These are phyloP conservation scores for Rhododendron mucronatum DNA, from an alignment of 148 eudicot genomes.

Conservation along the genomic window DNA sequence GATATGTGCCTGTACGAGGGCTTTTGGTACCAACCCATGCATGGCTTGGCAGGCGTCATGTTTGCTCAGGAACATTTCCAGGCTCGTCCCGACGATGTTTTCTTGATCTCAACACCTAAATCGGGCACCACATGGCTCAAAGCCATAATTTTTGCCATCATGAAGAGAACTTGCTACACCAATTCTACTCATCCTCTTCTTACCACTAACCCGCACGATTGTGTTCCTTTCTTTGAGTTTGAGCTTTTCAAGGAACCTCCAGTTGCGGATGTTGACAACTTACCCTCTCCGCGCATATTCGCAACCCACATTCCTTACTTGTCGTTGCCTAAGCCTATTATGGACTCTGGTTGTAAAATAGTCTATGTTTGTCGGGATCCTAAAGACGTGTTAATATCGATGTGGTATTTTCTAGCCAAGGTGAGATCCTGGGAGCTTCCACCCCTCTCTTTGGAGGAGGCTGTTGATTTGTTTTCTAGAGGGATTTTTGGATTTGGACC, in stretches of 20 bases:
- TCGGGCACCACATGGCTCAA: slow-evolving; percentile 22
- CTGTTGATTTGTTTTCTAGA: slow-evolving; percentile 3
- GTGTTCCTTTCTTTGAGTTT: slow-evolving; percentile 10
- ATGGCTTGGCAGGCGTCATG: background rate
- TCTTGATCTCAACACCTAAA: slow-evolving; percentile 1
- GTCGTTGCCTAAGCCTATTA: background rate
- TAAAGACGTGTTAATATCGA: slow-evolving; percentile 12
- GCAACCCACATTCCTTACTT: slow-evolving; percentile 16
- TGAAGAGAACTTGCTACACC: background rate
- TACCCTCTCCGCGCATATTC: slow-evolving; percentile 7
- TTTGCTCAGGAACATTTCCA: slow-evolving; percentile 7
- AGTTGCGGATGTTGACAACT: background rate
- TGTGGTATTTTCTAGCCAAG: slow-evolving; percentile 14
- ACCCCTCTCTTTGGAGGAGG: slow-evolving; percentile 8
- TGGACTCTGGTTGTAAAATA: background rate
- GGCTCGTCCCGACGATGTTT: background rate
- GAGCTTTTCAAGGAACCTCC: background rate
- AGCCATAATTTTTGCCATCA: slow-evolving; percentile 7
- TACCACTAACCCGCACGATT: background rate
- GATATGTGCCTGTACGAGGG: background rate
- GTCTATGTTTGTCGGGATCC: slow-evolving; percentile 23
- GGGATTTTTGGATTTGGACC: slow-evolving; percentile 14
- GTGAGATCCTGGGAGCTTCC: background rate
- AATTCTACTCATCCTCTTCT: background rate
- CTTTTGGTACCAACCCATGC: background rate